Base-by-base conservation (phyloP, 208 protist species). In the Acanthamoeba royreba region DNA sequence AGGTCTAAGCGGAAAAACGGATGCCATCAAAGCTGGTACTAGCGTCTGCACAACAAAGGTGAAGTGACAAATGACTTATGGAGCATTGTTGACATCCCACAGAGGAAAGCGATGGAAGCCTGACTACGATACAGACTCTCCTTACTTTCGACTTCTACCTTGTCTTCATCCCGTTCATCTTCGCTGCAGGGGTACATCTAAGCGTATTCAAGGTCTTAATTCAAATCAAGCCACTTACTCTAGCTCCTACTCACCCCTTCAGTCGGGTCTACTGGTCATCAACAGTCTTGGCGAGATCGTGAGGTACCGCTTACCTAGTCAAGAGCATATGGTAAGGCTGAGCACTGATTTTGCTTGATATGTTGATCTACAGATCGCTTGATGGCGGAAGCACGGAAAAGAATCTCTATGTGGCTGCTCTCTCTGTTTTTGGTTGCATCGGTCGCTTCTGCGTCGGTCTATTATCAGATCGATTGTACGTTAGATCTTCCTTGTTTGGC, bases 211-310 rank as follows among this genome's bases (percentile, higher is more conserved):
- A 43, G n/a, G 15, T 74, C 61, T 11, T 33, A n/a, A 5, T 2
- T 35, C 33, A 66, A 28, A 4, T 8, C 66, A 42, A 45, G 22
- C 31, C 35, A 8, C 31, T 38, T 5, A 13, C 11, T 0, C 0
- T 25, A 5, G 3, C 31, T 0, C 4, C 35, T 77, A 8, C 17
- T 9, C 31, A 15, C 25, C 4, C 63, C 33, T 7, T 17, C 28
- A 87, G 79, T 25, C 79, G 22, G 79, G 79, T 31, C 49, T 87
- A 1, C 43, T 87, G 42, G 79, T 87, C 42, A 87, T 87, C 42
- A 87, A 87, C 79, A 87, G 55, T 35, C 33, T 87, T n/a, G 79
- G 79, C 43, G 79, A 87, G 43, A 11, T 87, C 49, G 79, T 87
- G 33, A 9, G 79, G 38, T 85, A n/a, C n/a, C n/a, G n/a, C n/a